Evolutionary conservation across 345 rosid genomes (phyloP).

Genomic region (Punica granatum): DNA sequence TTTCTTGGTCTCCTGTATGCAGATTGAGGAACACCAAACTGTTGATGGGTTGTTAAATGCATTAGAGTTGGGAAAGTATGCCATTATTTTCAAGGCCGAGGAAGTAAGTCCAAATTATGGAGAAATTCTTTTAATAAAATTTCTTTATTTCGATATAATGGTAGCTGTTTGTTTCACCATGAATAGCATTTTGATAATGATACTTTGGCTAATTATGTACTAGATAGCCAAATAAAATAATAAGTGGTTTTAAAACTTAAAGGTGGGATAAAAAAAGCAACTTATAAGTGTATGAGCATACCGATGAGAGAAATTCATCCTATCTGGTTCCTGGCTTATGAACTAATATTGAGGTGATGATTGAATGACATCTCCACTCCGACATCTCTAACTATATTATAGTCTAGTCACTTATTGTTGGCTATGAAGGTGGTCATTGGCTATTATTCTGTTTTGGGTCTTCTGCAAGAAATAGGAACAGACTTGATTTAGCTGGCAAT

Average conservation of each 20-base stretch:
- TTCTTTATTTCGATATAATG: background rate
- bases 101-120: constrained; percentile 46
- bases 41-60: constrained; percentile 73
- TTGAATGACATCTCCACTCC: background rate
- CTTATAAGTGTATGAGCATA: background rate
- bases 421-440: background rate
- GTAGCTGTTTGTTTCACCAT: background rate
- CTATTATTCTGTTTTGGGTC: background rate
- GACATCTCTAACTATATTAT: background rate
- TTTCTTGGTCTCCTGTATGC: constrained; percentile 8
- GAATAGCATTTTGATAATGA: background rate
- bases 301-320: background rate
- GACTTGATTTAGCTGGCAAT: background rate
- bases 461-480: background rate
- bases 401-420: background rate
- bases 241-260: background rate
- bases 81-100: constrained; percentile 73
- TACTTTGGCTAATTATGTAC: background rate
- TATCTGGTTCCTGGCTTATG: background rate
- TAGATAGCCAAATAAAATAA: background rate
- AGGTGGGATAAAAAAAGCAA: background rate
- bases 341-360: background rate
- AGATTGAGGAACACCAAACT: constrained; percentile 69
- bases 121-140: background rate
- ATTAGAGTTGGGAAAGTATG: constrained; percentile 74